Conservation (phyloP, 345 rosid genomes). For the Erucastrum elatum region DNA sequence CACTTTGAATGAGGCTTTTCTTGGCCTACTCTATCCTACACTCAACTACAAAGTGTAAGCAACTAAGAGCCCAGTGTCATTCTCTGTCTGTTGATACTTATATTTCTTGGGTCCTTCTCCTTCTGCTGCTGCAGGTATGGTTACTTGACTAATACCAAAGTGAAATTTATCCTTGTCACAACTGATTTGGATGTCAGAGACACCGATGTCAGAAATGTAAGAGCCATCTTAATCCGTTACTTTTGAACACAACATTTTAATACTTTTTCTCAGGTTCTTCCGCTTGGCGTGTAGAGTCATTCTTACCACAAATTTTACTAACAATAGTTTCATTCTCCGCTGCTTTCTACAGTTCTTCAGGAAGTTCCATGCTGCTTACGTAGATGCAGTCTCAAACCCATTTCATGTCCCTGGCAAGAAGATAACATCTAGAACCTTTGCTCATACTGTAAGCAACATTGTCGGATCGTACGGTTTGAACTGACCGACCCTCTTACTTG, state of each 20-base stretch:
- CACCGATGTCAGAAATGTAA: constrained; percentile 88
- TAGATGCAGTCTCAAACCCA: constrained; percentile 93
- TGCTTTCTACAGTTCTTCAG: constrained; percentile 59
- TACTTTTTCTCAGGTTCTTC: too few relatives aligned
- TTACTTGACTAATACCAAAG: constrained; percentile 94
- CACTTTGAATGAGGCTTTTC: constrained; percentile 78
- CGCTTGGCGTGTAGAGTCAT: too few relatives aligned
- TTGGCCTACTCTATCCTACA: constrained; percentile 90
- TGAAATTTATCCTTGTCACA: constrained; percentile 84
- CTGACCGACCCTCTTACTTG: constrained; percentile 41
- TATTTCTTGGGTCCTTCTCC: not conserved
- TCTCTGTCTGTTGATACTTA: not conserved
- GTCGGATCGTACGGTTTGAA: constrained; percentile 79
- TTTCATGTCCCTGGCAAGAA: constrained; percentile 94
- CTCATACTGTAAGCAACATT: constrained; percentile 76
- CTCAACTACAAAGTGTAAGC: constrained; percentile 92
- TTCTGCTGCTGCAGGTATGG: constrained; percentile 56
- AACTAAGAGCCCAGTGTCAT: constrained; percentile 33
- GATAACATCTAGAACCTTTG: constrained; percentile 84
- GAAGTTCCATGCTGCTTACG: constrained; percentile 94
- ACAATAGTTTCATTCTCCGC: constrained; percentile 6
- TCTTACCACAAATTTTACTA: not conserved
- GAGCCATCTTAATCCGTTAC: constrained; percentile 15
- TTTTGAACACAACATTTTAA: too few relatives aligned
- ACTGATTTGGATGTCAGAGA: constrained; percentile 89